Base-by-base conservation (phyloP, 1,139 yeast species). In the Kurtzmaniella quercitrusa region DNA sequence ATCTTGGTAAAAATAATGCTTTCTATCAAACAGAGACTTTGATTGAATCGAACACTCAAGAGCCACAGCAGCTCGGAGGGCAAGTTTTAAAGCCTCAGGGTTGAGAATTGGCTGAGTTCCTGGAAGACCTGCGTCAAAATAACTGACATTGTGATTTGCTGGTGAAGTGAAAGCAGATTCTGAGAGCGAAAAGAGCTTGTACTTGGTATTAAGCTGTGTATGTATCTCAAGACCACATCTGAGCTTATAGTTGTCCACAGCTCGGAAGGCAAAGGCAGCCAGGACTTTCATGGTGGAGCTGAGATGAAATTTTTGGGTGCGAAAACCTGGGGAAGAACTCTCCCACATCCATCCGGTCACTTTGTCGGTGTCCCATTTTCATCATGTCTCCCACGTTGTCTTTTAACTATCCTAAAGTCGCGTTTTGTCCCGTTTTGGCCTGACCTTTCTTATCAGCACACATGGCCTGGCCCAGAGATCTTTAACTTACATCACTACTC, bases 1-100 rank as follows among this genome's bases (percentile, higher is more conserved):
- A 60, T 93, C 99, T 1, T 94, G 94, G 59, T 93, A 93, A 60
- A 93, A 91, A 61, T 93, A 93, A 60, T 93, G 99, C 60, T 93
- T 93, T 49, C 99, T 69, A 58, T 93, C 99, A 60, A 93, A 93
- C 1, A 83, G 68, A 0, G 93, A 84, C 9, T 59, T 52, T 0
- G 63, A 50, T 46, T 80, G 78, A 16, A 93, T 74, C 0, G 71
- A 61, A 48, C 91, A 78, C 38, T 82, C 72, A 41, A 91, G 63
- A 0, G 95, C 88, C 2, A 78, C 65, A 0, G 95, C 91, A 0
- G 95, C 80, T 51, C 78, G 80, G 36, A 88, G 57, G 0, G 96
- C 95, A 38, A 78, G 71, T 1, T 78, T 55, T 7, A 93, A 62
- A 1, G 94, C 94, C 53, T 88, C 87, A 16, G 81, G 79, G 58